Evolutionary conservation across 352 stramenopile species (phyloP), one percentile per base, ranked within the genome.

Genomic region (Elongisporangium senticosum): DNA sequence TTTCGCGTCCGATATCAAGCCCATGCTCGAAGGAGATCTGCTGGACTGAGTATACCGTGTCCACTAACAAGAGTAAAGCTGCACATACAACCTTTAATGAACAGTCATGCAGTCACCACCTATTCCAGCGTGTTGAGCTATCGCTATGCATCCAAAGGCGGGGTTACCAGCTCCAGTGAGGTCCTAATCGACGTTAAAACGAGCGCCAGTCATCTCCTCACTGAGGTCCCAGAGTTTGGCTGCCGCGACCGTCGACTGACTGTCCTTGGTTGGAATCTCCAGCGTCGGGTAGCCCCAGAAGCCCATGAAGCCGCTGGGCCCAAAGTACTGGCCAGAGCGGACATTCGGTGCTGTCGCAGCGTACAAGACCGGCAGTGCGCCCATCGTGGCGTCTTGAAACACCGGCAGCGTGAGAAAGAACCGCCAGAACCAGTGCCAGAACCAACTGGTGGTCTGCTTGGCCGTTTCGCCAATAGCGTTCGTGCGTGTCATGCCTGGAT

Each of bases 1-100:
- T 62, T 89, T 84, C 51, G 47, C 58, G 24, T 58, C 75, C 15
- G 57, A 65, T 19, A 89, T 89, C 65, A 86, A 87, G 55, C 77
- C 77, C 7, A 87, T 87, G 58, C 72, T 89, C 37, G 69, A 86
- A 3, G 68, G 77, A 15, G 69, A 83, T 20, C 49, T 55, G 13
- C 65, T 86, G 6, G 71, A 75, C n/a, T 43, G 33, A 43, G 7
- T 4, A 17, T n/a, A n/a, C n/a, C n/a, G n/a, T 15, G 11, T 4
- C 33, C 19, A 55, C 48, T n/a, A 3, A 52, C 20, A 11, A 17
- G 37, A 53, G 43, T 21, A 50, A 50, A 2, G 19, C 17, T 50
- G 5, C 43, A 50, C 23, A 26, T 26, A 2, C 5, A 26, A 26
- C 23, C 23, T 26, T 26, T 26, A 26, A 26, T 5, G 23, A 26